Conservation (phyloP, 345 rosid species). For the Salix exigua region DNA sequence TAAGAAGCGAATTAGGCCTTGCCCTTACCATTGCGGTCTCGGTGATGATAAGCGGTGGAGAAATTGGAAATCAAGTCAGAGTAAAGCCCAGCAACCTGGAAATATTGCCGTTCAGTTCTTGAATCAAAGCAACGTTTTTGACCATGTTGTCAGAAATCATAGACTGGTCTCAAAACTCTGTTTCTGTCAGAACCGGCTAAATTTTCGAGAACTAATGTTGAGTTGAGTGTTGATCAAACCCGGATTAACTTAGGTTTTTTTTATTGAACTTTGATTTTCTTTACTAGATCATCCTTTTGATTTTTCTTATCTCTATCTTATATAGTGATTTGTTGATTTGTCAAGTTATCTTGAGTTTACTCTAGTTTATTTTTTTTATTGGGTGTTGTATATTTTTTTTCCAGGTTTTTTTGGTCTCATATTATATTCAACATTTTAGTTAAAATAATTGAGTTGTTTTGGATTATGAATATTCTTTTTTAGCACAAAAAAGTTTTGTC, state of each 20-base stretch:
- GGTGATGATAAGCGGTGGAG: slow-evolving; percentile 39
- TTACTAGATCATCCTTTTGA: too few relatives aligned
- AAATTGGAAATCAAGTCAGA: slow-evolving; percentile 61
- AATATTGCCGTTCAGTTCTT: slow-evolving; percentile 79
- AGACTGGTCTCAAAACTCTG: slow-evolving; percentile 70
- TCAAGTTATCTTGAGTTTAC: too few relatives aligned
- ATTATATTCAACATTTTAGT: too few relatives aligned
- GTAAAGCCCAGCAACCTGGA: slow-evolving; percentile 72
- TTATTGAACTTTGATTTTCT: too few relatives aligned
- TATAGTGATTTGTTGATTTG: too few relatives aligned
- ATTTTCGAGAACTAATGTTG: slow-evolving; percentile 49
- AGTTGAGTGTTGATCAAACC: slow-evolving; percentile 59
- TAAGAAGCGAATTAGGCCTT: neutral
- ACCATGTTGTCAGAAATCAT: slow-evolving; percentile 72
- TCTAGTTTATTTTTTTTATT: too few relatives aligned
- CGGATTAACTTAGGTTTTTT: too few relatives aligned
- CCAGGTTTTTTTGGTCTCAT: too few relatives aligned
- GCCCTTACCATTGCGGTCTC: slow-evolving; percentile 15
- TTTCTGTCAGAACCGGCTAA: slow-evolving; percentile 83
- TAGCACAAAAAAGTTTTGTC: too few relatives aligned
- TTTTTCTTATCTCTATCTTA: too few relatives aligned
- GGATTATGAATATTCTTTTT: slow-evolving; percentile 12
- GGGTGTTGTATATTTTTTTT: too few relatives aligned
- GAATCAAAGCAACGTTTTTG: slow-evolving; percentile 83
- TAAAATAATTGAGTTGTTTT: too few relatives aligned